Conservation (phyloP, 331 rosid species). For the Quercus phellos region DNA sequence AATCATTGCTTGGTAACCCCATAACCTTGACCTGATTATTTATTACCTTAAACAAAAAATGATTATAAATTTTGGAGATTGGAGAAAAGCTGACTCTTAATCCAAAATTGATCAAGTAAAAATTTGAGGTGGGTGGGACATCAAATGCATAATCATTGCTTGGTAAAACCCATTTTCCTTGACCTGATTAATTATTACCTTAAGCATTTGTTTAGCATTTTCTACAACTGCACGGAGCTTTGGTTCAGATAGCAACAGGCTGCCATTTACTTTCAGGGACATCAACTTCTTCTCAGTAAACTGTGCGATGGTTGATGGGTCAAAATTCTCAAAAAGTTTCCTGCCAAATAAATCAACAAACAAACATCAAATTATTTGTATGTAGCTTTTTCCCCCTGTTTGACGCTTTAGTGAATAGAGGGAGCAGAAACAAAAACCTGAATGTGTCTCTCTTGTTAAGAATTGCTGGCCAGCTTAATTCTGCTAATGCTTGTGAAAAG, state of each 20-base stretch:
- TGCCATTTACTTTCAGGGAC: conserved; percentile 57
- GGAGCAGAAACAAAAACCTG: conserved; percentile 41
- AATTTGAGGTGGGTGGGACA: background rate
- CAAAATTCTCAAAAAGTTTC: conserved; percentile 66
- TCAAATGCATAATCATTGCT: background rate
- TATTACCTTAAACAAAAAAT: background rate
- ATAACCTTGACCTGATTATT: too few species aligned
- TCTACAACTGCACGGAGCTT: conserved; percentile 83
- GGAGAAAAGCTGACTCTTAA: background rate
- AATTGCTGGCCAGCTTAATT: conserved; percentile 74
- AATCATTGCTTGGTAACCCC: background rate
- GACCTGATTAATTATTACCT: conserved; percentile 42
- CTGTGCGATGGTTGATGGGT: conserved; percentile 61
- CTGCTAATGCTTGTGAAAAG: conserved; percentile 85
- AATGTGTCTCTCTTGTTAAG: conserved; percentile 61
- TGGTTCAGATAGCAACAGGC: conserved; percentile 64
- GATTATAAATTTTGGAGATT: background rate
- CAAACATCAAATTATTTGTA: conserved; percentile 11
- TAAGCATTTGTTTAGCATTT: conserved; percentile 71
- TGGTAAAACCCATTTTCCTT: background rate
- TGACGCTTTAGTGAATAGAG: background rate
- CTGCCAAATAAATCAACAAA: conserved; percentile 30
- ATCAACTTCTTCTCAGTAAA: conserved; percentile 61
- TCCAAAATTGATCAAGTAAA: background rate
- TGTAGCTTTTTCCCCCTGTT: background rate